These are phyloP conservation scores for Zygoascus biomembranicola DNA, from an alignment of 805 yeast genomes.

Conservation along the genomic window DNA sequence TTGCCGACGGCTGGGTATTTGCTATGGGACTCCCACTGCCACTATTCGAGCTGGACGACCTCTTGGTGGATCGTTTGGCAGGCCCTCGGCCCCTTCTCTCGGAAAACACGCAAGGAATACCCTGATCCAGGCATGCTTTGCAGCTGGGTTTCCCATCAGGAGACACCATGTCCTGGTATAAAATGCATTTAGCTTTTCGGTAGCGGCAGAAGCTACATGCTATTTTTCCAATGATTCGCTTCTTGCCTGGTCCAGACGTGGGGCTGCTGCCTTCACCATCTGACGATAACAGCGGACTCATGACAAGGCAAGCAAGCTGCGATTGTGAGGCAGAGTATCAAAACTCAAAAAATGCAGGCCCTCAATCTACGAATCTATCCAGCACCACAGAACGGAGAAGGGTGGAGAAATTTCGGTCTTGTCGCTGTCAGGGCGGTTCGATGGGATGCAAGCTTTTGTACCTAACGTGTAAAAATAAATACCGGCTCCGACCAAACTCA, in stretches of 20 bases:
- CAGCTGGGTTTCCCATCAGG: neutral
- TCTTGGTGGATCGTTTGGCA: neutral
- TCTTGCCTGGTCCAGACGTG: neutral
- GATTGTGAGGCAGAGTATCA: too few relatives aligned
- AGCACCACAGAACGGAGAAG: too few relatives aligned
- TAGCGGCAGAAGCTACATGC: slow-evolving; percentile 4
- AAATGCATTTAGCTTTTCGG: slow-evolving; percentile 3
- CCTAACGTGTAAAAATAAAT: too few relatives aligned
- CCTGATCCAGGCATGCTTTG: neutral
- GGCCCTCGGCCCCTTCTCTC: slow-evolving; percentile 3
- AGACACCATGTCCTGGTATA: neutral
- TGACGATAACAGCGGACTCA: neutral
- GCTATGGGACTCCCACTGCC: neutral
- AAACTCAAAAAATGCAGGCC: too few relatives aligned
- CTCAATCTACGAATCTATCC: too few relatives aligned
- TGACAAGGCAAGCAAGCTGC: neutral
- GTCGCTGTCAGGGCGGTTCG: too few relatives aligned
- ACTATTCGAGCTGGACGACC: neutral
- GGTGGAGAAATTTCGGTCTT: too few relatives aligned
- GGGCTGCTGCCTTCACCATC: neutral
- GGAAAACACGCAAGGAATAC: neutral
- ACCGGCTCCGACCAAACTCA: too few relatives aligned
- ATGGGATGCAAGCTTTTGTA: too few relatives aligned
- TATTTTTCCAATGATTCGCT: slow-evolving; percentile 2
- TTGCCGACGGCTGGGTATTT: neutral